A percentile compares a stretch with the other conserved stretches of the same genome.
These are phyloP conservation scores for Psidium guajava DNA, from an alignment of 345 rosid species.

Conservation along the genomic window DNA sequence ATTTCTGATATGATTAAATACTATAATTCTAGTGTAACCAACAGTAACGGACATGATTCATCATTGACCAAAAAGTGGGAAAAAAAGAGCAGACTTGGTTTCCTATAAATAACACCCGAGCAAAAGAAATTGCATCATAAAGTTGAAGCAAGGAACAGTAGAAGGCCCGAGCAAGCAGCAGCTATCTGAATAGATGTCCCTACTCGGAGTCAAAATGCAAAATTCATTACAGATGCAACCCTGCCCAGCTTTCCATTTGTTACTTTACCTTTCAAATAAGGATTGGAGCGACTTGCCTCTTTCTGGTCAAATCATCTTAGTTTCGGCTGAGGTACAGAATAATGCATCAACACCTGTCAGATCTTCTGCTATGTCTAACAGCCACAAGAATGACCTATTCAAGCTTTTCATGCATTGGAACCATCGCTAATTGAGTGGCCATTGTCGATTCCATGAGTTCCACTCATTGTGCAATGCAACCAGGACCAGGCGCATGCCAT, in stretches of 20 bases:
- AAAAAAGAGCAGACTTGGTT: neutral
- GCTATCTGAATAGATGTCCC: neutral
- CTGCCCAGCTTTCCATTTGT: neutral
- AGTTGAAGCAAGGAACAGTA: neutral
- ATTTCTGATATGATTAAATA: neutral
- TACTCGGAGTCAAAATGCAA: neutral
- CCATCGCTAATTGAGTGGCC: neutral
- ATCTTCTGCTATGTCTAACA: neutral
- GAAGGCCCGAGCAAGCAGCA: neutral
- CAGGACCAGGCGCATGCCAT: neutral
- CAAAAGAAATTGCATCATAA: neutral
- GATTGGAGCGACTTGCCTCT: neutral
- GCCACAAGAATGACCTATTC: neutral
- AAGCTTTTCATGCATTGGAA: neutral
- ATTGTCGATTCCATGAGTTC: neutral
- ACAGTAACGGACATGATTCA: neutral
- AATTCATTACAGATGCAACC: neutral
- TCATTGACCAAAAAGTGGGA: neutral
- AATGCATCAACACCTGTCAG: neutral
- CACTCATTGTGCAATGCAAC: neutral
- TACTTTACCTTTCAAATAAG: neutral
- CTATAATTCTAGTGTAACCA: too few species aligned
- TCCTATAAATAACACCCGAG: neutral
- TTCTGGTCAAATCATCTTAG: neutral
- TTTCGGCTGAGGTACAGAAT: neutral